Evolutionary conservation across 2,329 filamentous ascomycete genomes (phyloP).

Genomic region (Arthrobotrys megalospora): DNA sequence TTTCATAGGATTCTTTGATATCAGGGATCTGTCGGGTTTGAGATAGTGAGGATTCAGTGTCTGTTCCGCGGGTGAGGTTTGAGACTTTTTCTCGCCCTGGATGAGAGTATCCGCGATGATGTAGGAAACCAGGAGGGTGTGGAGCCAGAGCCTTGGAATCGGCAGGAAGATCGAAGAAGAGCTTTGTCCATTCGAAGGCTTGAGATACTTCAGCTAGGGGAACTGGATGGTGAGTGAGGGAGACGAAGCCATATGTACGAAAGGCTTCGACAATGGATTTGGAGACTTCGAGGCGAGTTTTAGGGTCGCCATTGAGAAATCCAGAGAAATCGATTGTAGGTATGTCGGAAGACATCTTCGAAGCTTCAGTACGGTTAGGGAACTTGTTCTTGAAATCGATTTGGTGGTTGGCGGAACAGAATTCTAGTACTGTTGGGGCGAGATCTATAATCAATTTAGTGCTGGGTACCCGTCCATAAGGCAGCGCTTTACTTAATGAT

Average conservation of each 20-base stretch:
- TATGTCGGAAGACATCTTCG: constrained; percentile 28
- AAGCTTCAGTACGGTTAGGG: neutral
- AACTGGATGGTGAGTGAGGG: constrained; percentile 36
- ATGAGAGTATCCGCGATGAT: constrained; percentile 70
- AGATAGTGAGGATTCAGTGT: constrained; percentile 12
- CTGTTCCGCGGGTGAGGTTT: constrained; percentile 61
- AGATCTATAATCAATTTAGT: too few relatives aligned
- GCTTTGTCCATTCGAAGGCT: constrained; percentile 46
- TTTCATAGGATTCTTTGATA: constrained; percentile 68
- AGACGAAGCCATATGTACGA: constrained; percentile 50
- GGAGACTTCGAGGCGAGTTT: constrained; percentile 19
- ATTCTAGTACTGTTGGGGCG: too few relatives aligned
- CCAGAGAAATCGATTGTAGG: constrained; percentile 50
- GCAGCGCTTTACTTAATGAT: too few relatives aligned
- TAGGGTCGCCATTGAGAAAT: constrained; percentile 32
- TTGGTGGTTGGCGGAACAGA: too few relatives aligned
- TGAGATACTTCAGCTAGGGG: constrained; percentile 35
- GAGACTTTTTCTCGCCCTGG: constrained; percentile 70
- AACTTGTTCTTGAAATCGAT: too few relatives aligned
- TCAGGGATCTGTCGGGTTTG: constrained; percentile 33
- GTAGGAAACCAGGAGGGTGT: constrained; percentile 61
- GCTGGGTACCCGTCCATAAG: too few relatives aligned
- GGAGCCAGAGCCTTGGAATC: constrained; percentile 38
- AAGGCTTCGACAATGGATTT: constrained; percentile 46
- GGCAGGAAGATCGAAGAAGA: constrained; percentile 41